Base-by-base conservation (phyloP, 2,329 filamentous ascomycete species). In the Pseudopithomyces maydicus region DNA sequence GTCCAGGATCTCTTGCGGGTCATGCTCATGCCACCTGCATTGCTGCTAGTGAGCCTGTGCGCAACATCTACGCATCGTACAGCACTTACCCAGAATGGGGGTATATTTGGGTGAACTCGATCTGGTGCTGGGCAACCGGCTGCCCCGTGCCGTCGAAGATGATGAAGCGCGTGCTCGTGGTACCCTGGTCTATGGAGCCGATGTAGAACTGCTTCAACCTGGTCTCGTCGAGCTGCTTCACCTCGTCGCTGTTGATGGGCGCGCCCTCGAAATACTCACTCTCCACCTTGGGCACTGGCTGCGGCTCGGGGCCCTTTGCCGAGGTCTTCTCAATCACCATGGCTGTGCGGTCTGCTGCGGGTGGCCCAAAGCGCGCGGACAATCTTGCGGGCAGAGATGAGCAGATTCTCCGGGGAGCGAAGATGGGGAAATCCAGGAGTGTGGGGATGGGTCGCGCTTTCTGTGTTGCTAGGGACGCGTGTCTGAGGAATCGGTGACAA, bases 171-270 rank as follows among this genome's bases (percentile, higher is more conserved):
- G 92, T 91, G 57, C 90, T 94, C 32, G 92, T 97, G 12, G 92
- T 97, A 56, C 92, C 92, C 71, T 96, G 91, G 73, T 97, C 92
- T 73, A 97, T 93, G 66, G 90, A 91, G 58, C 92, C 92, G 58
- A 96, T 88, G 70, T 91, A 96, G 78, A 85, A 85, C 55, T 88
- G 78, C 39, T 79, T 74, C 53, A 74, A 52, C 53, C 72, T 75
- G 39, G 67, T 58, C 53, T 75, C 72, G 47, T 74, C 69, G 22
- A 74, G 63, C 35, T 69, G 64, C 3, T 57, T 35, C 10, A 61
- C 64, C n/a, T 64, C 51, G 15, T 62, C 53, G n/a, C 52, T 57
- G 52, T 70, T 59, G 45, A 45, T 53, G 8, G 66, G 45, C 47
- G 36, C 45, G 20, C 32, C 38, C 23, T 50, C 47, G 47, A 50